Evolutionary conservation across 1,284 basidiomycete species (phyloP), one percentile per base, ranked within the genome.

Genomic region (Cutaneotrichosporon sp.): DNA sequence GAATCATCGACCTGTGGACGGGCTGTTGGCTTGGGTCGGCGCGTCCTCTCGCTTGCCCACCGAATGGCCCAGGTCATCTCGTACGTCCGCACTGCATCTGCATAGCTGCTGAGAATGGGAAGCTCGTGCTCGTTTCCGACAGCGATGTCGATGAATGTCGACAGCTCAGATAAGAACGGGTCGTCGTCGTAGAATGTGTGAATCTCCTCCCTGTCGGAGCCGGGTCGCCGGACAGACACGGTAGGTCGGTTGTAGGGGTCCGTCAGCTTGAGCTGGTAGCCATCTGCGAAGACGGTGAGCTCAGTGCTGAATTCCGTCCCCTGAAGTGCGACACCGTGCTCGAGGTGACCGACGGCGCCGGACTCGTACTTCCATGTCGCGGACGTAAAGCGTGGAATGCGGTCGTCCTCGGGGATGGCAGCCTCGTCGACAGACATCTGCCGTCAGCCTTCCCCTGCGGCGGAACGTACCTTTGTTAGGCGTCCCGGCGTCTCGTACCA

Each of bases 21-120:
- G n/a, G n/a, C n/a, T n/a, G n/a, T n/a, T n/a, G n/a, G n/a, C n/a
- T n/a, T n/a, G n/a, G n/a, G n/a, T n/a, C n/a, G n/a, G n/a, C n/a
- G n/a, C n/a, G n/a, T 62, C 31, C 57, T 54, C 54, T 72, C 70
- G 27, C 60, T 58, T 3, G 62, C 57, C 4, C 52, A 54, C 26
- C 68, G 55, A 38, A 72, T 64, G 4, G 61, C 64, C 66, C 68
- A 71, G 10, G 69, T 72, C 37, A 72, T 52, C 67, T 91, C 85
- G 63, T 94, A 94, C 2, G 88, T 86, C 76, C 82, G 85, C 62
- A 84, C 85, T 16, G 90, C 89, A 75, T 94, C 90, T 83, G 68
- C 68, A 61, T 72, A 78, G 4, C 52, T 55, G 3, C 68, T 72
- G n/a, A 77, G 60, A 44, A 77, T 70, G 52, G 16, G 62, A 52